A percentile compares a stretch with the other conserved stretches of the same genome.
Conservation (phyloP, 2,329 filamentous ascomycete species). For the Fusarium annulatum region DNA sequence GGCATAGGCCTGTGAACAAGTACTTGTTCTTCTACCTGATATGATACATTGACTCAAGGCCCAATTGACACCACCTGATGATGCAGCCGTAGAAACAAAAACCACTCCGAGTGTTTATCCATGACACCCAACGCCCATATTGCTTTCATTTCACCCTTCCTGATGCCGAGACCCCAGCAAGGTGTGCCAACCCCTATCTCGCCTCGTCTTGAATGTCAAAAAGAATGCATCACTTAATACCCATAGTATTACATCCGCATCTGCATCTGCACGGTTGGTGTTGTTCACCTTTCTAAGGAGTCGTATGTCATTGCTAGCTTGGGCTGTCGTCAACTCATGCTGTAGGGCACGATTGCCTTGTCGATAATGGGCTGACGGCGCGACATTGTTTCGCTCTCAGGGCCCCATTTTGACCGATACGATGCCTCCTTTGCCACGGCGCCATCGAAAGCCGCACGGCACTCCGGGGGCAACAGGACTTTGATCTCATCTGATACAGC, state of each 20-base stretch:
- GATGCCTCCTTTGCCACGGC: slow-evolving; percentile 71
- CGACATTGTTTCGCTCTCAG: slow-evolving; percentile 69
- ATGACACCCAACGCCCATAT: slow-evolving; percentile 37
- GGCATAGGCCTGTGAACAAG: background rate
- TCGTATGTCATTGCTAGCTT: background rate
- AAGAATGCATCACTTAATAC: slow-evolving; percentile 2
- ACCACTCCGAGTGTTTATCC: slow-evolving; percentile 20
- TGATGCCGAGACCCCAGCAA: background rate
- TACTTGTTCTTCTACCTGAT: background rate
- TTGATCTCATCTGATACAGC: slow-evolving; percentile 73
- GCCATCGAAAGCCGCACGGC: slow-evolving; percentile 76
- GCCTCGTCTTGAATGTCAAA: background rate
- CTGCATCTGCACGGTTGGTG: background rate
- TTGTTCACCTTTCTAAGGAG: background rate
- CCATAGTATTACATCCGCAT: background rate
- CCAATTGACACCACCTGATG: background rate
- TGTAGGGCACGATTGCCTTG: slow-evolving; percentile 72
- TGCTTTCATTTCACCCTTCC: slow-evolving; percentile 13
- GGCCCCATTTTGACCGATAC: slow-evolving; percentile 81
- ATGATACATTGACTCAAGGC: slow-evolving; percentile 12
- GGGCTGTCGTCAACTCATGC: slow-evolving; percentile 50
- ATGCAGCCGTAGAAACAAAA: slow-evolving; percentile 6
- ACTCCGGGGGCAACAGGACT: slow-evolving; percentile 74
- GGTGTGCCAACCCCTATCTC: slow-evolving; percentile 2
- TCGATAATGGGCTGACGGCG: slow-evolving; percentile 68